Evolutionary conservation across 805 yeast species (phyloP).

Genomic region (Candida arabinofermentans): DNA sequence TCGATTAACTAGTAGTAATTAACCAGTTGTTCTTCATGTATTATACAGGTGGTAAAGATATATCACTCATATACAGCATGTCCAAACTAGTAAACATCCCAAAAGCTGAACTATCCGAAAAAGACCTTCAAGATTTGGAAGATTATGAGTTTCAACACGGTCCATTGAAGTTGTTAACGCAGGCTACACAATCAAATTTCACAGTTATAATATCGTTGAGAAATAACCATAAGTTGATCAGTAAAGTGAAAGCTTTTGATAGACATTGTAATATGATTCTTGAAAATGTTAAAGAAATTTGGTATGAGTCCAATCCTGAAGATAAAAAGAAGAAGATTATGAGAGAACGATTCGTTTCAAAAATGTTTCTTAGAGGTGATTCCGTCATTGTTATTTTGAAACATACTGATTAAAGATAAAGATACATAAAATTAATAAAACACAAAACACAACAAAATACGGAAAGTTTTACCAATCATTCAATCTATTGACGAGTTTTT

Average conservation of each 20-base stretch:
- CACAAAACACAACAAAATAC: too few relatives aligned
- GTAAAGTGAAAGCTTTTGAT: conserved; percentile 90
- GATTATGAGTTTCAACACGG: conserved; percentile 89
- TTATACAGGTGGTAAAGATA: too few relatives aligned
- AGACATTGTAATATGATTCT: conserved; percentile 92
- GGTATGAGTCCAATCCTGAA: conserved; percentile 53
- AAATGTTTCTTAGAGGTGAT: conserved; percentile 92
- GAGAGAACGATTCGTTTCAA: conserved; percentile 77
- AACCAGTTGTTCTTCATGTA: too few relatives aligned
- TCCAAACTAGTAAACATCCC: conserved; percentile 66
- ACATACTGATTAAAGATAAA: conserved; percentile 8
- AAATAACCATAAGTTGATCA: conserved; percentile 88
- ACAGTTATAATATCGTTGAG: conserved; percentile 86
- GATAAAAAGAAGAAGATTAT: conserved; percentile 45
- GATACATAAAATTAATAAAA: not conserved
- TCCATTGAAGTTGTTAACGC: conserved; percentile 84
- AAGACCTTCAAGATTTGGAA: conserved; percentile 76
- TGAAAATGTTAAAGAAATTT: conserved; percentile 83
- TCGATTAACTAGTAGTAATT: too few relatives aligned
- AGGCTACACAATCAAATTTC: conserved; percentile 68
- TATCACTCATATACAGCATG: conserved; percentile 32
- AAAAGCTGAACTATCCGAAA: conserved; percentile 72
- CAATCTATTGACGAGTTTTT: too few relatives aligned
- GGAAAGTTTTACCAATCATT: too few relatives aligned
- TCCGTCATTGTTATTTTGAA: conserved; percentile 77